phyloP scores from a whole-genome alignment of 768 basidiomycete genomes.

The Tephrocybe rancida region DNA sequence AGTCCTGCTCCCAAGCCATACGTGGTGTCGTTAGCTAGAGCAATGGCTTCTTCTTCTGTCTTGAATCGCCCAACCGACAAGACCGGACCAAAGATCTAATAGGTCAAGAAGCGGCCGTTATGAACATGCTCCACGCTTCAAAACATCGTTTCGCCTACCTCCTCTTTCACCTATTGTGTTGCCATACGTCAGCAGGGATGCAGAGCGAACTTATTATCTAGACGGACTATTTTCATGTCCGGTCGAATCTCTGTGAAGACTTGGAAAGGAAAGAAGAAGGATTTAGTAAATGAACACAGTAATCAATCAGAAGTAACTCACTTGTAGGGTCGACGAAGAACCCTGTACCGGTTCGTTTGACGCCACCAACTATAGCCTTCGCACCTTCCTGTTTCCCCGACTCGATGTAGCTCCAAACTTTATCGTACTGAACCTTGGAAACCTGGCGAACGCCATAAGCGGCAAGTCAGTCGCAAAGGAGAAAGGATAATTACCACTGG shows the following conservation, averaged over 20 bases:
- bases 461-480: neutral
- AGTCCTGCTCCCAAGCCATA: slow-evolving; percentile 94
- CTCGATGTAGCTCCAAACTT: slow-evolving; percentile 87
- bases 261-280: slow-evolving; percentile 25
- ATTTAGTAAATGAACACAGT: neutral
- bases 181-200: neutral
- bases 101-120: slow-evolving; percentile 6
- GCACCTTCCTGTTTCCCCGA: slow-evolving; percentile 86
- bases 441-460: slow-evolving; percentile 44
- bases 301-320: slow-evolving; percentile 35
- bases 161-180: slow-evolving; percentile 62
- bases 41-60: slow-evolving; percentile 85
- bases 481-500: slow-evolving; percentile 64
- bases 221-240: slow-evolving; percentile 83
- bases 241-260: slow-evolving; percentile 82
- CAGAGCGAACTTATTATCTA: neutral
- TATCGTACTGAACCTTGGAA: slow-evolving; percentile 83
- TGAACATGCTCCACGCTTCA: neutral
- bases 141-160: slow-evolving; percentile 41
- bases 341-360: slow-evolving; percentile 74
- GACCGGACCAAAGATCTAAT: slow-evolving; percentile 93
- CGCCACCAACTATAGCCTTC: slow-evolving; percentile 75
- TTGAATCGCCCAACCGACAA: slow-evolving; percentile 81
- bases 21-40: slow-evolving; percentile 82
- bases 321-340: slow-evolving; percentile 91